Conservation (phyloP, 164 flowering plant genomes). For the Piper longum region DNA sequence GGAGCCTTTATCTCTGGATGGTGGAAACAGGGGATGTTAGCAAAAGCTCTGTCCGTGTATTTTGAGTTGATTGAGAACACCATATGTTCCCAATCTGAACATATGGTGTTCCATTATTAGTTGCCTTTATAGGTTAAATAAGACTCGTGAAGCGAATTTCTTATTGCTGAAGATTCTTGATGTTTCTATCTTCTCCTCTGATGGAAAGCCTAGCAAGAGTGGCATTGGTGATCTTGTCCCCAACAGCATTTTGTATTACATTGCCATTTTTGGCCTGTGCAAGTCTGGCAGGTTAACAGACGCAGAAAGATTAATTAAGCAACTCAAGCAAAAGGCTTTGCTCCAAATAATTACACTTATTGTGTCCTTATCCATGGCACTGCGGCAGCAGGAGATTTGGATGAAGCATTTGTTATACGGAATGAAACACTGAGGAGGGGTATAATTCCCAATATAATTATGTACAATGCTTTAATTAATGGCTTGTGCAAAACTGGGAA, state of each 20-base stretch:
- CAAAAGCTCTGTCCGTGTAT: slow-evolving; percentile 40
- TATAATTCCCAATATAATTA: slow-evolving; percentile 44
- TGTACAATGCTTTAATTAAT: slow-evolving; percentile 60
- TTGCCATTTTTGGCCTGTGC: slow-evolving; percentile 59
- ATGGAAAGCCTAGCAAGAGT: slow-evolving; percentile 10
- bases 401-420: slow-evolving; percentile 59
- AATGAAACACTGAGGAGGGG: slow-evolving; percentile 63
- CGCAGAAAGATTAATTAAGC: slow-evolving; percentile 32
- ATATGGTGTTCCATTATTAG: slow-evolving; percentile 51
- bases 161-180: slow-evolving; percentile 52
- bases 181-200: slow-evolving; percentile 15
- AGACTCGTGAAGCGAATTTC: slow-evolving; percentile 48
- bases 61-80: slow-evolving; percentile 55
- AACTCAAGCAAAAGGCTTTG: slow-evolving; percentile 39
- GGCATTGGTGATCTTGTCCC: slow-evolving; percentile 18
- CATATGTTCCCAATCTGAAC: slow-evolving; percentile 41
- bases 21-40: slow-evolving; percentile 50
- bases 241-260: slow-evolving; percentile 44
- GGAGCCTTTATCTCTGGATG: slow-evolving; percentile 73
- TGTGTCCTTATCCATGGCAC: slow-evolving; percentile 54
- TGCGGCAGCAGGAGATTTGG: slow-evolving; percentile 40
- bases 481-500: slow-evolving; percentile 70
- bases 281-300: slow-evolving; percentile 46
- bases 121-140: slow-evolving; percentile 46
- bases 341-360: slow-evolving; percentile 67